Conservation (phyloP, 129 eudicot species). For the Lactuca saligna region DNA sequence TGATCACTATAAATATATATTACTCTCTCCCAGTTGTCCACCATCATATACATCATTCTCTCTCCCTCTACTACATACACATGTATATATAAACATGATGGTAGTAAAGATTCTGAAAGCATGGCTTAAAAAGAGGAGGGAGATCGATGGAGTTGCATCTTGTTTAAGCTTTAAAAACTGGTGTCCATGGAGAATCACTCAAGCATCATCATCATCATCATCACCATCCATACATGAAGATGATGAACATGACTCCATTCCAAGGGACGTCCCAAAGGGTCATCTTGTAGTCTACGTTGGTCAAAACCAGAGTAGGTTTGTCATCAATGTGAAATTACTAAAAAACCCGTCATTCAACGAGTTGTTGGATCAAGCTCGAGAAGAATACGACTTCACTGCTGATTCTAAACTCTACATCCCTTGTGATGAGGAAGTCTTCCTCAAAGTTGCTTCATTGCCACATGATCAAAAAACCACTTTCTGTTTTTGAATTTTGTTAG, state of each 20-base stretch:
- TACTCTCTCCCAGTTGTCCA: conserved; percentile 26
- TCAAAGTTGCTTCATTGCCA: conserved; percentile 32
- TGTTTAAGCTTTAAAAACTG: conserved; percentile 28
- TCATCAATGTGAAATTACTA: conserved; percentile 44
- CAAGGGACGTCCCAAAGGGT: conserved; percentile 59
- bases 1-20: conserved; percentile 25
- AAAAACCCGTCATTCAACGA: conserved; percentile 45
- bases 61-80: conserved; percentile 2
- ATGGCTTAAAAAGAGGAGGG: conserved; percentile 37
- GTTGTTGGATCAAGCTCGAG: conserved; percentile 43
- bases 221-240: conserved; percentile 26
- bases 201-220: conserved; percentile 30
- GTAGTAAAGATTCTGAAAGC: conserved; percentile 35
- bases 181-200: conserved; percentile 24
- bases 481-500: conserved; percentile 37
- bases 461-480: conserved; percentile 23
- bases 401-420: conserved; percentile 51
- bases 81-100: conserved; percentile 30
- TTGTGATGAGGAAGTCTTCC: conserved; percentile 45
- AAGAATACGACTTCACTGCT: conserved; percentile 39
- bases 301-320: conserved; percentile 41
- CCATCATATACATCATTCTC: conserved; percentile 15
- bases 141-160: conserved; percentile 19
- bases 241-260: conserved; percentile 32
- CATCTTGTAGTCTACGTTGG: conserved; percentile 59